Evolutionary conservation across 805 yeast species (phyloP).

Genomic region (Candida endomychidarum): DNA sequence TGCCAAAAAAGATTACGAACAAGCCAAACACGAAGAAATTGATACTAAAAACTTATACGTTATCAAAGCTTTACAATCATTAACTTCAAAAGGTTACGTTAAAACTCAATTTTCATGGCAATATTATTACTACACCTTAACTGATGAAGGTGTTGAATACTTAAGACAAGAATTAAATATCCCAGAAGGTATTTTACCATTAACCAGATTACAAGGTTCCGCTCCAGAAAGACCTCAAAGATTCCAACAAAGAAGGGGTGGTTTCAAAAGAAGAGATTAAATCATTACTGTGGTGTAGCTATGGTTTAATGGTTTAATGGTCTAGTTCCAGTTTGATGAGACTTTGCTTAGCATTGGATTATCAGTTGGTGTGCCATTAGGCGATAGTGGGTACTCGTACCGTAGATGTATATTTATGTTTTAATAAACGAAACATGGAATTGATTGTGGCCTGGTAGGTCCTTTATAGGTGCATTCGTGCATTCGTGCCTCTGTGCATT

Average conservation of each 20-base stretch:
- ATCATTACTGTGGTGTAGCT: no score
- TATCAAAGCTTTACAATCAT: slow-evolving; percentile 98
- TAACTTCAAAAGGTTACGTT: slow-evolving; percentile 98
- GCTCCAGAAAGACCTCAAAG: slow-evolving; percentile 75
- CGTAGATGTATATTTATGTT: slow-evolving; percentile 19
- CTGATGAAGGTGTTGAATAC: slow-evolving; percentile 99
- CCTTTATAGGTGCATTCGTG: no score
- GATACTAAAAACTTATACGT: slow-evolving; percentile 96
- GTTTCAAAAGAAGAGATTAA: slow-evolving; percentile 66
- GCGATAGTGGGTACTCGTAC: no score
- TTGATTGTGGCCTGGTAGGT: no score
- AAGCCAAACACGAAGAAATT: slow-evolving; percentile 96
- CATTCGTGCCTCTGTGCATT: no score
- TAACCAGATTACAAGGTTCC: slow-evolving; percentile 94
- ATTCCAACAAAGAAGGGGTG: slow-evolving; percentile 40
- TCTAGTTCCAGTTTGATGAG: not conserved
- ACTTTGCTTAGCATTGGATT: no score
- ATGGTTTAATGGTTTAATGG: not conserved
- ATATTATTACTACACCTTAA: slow-evolving; percentile 99
- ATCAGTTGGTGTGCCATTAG: no score
- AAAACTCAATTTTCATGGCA: slow-evolving; percentile 99
- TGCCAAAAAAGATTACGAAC: slow-evolving; percentile 98
- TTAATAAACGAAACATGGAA: slow-evolving; percentile 20
- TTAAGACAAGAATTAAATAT: slow-evolving; percentile 97
- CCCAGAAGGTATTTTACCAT: slow-evolving; percentile 98